Base-by-base conservation (phyloP, 1,139 yeast genomes). In the Pneumocystis carinii region DNA sequence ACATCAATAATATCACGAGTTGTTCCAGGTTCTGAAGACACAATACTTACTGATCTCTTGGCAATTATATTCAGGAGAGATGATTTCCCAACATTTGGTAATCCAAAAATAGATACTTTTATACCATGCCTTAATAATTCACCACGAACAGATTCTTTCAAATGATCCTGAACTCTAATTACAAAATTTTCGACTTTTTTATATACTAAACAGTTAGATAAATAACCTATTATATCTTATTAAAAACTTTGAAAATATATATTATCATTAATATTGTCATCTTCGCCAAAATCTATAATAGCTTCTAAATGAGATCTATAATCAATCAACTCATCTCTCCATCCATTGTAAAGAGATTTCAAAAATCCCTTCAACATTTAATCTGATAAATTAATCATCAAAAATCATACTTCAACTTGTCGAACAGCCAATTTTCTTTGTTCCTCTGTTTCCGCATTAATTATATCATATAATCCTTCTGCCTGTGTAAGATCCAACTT, bases 1-100 rank as follows among this genome's bases (percentile, higher is more conserved):
- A 90, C 82, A 68, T 90, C 95, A 27, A 94, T 80, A 0, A 88
- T 77, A 72, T 92, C 98, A 70, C 99, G 79, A 0, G 99, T 92
- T 0, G 98, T 92, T 0, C 99, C 99, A 0, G 96, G 95, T 3
- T 87, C 82, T 62, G 84, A 84, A 71, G 96, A 89, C 0, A 94
- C 98, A 56, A 92, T 90, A 0, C 97, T 95, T 14, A 90, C 88
- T 55, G 90, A 95, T 61, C 87, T 82, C 66, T 85, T 81, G 0
- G 92, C 89, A 15, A 92, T 74, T 14, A 75, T 71, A 70, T 94
- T 92, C 61, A 92, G 74, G 15, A 92, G 75, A 0, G 96, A 87
- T 1, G 97, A 90, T 72, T 92, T 92, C 0, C 99, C 99, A 0
- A 96, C 97, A 73, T 92, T 92, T 0, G 98, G 97, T 3, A 96